Evolutionary conservation across 768 basidiomycete species (phyloP), one percentile per base, ranked within the genome.

Genomic region (Boletus edulis): DNA sequence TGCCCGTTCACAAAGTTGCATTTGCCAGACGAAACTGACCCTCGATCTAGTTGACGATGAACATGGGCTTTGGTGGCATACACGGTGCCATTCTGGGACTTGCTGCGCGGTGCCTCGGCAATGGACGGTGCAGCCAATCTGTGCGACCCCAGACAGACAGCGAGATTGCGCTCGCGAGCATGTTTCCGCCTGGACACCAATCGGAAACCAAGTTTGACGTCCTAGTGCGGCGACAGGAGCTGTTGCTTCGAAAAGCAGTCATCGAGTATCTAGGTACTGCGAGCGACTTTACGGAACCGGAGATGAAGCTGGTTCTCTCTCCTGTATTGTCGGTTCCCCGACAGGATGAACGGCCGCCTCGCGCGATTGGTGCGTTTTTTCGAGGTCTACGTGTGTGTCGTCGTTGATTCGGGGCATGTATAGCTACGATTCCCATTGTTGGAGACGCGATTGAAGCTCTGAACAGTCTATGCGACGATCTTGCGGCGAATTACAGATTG

Each of bases 61-160:
- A 81, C 57, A 81, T 90, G 2, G 89, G 91, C 5, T 96, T 92
- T 64, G 95, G 95, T 4, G 84, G 85, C 0, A 81, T 96, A 44
- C 95, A 98, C 64, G 76, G 83, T 2, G 87, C 91, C 1, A 82
- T 95, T 37, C 75, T 94, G 11, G 77, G 81, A 17, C 75, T 96
- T 5, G 84, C 92, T 0, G 85, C 93, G 24, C 81, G 81, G 59
- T 85, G 81, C 62, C 78, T 95, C 18, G 81, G 83, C 7, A 75
- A 75, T 47, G 80, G 81, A 14, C 77, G 75, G 40, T 87, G 84
- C 80, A 78, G 79, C 29, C 75, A 81, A 18, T 73, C 69, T 17
- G 76, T 93, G 3, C 70, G 72, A 27, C 87, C 90, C 0, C 79
- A 84, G 51, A 86, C 82, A 4, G 89, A 93, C 43, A 72, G 73